These are phyloP conservation scores for Spathaspora sp. DNA, from an alignment of 1,139 yeast genomes.

Conservation along the genomic window DNA sequence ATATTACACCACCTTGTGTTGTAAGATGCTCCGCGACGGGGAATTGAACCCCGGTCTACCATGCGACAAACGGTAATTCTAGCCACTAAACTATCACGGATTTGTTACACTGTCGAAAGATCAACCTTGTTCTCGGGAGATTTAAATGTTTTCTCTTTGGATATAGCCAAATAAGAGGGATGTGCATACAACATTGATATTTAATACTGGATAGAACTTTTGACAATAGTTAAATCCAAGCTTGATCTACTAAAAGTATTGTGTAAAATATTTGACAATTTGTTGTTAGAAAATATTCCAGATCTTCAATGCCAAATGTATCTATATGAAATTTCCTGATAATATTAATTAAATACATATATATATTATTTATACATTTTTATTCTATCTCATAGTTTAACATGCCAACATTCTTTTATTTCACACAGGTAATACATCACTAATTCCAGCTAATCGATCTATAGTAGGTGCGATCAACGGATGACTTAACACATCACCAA, in stretches of 20 bases:
- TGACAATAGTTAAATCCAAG: too few relatives aligned
- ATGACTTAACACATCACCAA: slow-evolving; percentile 82
- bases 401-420: not conserved
- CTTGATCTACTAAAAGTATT: too few relatives aligned
- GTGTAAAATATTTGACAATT: too few relatives aligned
- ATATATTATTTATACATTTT: not conserved
- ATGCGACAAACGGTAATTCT: slow-evolving; percentile 54
- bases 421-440: slow-evolving; percentile 37
- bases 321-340: not conserved
- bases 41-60: slow-evolving; percentile 72
- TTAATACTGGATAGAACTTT: too few relatives aligned
- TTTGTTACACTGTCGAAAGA: not conserved
- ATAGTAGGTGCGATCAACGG: slow-evolving; percentile 79
- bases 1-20: too few relatives aligned
- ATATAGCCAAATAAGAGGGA: not conserved
- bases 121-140: not conserved
- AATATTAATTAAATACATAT: not conserved
- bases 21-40: slow-evolving; percentile 56
- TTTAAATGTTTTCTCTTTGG: too few relatives aligned
- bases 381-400: not conserved
- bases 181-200: not conserved
- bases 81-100: slow-evolving; percentile 52
- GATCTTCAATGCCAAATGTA: not conserved
- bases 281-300: too few relatives aligned
- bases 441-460: slow-evolving; percentile 46